A percentile compares a stretch with the other conserved stretches of the same genome.
Evolutionary conservation across 768 basidiomycete genomes (phyloP).

Genomic region (Tylopilus sp.): DNA sequence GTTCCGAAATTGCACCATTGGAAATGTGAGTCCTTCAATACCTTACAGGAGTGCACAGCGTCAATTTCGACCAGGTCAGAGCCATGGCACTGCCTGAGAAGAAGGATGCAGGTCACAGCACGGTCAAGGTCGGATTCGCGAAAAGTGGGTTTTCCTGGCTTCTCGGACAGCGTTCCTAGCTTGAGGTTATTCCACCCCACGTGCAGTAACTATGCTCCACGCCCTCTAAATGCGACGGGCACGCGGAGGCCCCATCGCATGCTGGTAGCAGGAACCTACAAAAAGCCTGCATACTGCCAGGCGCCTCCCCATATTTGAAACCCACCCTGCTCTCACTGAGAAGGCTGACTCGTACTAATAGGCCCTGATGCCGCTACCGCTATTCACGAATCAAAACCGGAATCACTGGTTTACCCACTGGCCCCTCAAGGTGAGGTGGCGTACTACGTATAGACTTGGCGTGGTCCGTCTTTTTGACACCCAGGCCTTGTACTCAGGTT

Average conservation of each 20-base stretch:
- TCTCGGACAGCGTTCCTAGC: slow-evolving; percentile 1
- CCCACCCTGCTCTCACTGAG: slow-evolving; percentile 11
- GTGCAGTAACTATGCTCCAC: slow-evolving; percentile 18
- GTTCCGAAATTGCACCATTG: slow-evolving; percentile 7
- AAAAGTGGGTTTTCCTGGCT: slow-evolving; percentile 2
- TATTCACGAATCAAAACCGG: slow-evolving; percentile 21
- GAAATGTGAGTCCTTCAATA: neutral
- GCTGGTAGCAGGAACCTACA: slow-evolving; percentile 17
- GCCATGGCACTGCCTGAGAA: neutral
- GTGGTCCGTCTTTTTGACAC: slow-evolving; percentile 2
- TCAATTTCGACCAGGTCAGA: neutral
- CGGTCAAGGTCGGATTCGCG: neutral
- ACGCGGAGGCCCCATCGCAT: slow-evolving; percentile 19
- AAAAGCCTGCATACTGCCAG: slow-evolving; percentile 18
- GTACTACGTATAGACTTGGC: neutral
- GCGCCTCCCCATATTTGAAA: slow-evolving; percentile 12
- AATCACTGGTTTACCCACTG: slow-evolving; percentile 46
- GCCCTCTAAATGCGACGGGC: slow-evolving; percentile 25
- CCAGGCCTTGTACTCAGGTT: slow-evolving; percentile 30
- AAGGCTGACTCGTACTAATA: neutral
- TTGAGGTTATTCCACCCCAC: slow-evolving; percentile 16
- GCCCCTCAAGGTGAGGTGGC: slow-evolving; percentile 47
- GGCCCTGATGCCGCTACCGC: slow-evolving; percentile 23
- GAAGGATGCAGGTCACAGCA: slow-evolving; percentile 11
- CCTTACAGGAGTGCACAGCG: neutral